Base-by-base conservation (phyloP, 805 yeast species). In the Candida patagonica region DNA sequence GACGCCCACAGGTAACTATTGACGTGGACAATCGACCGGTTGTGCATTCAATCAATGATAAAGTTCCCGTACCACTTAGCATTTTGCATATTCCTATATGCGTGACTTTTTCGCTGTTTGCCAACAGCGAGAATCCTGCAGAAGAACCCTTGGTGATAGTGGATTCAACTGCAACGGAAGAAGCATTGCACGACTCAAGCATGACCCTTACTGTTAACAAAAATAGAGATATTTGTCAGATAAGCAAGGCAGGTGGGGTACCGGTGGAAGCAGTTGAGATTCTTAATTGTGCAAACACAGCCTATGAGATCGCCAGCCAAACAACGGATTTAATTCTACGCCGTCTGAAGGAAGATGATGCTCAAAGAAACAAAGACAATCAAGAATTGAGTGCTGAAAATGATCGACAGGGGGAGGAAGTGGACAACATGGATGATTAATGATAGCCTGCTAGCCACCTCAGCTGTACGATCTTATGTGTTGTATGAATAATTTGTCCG, bases 71-170 rank as follows among this genome's bases (percentile, higher is more conserved):
- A 1, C 80, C 89, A 23, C 67, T 89, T 42, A 80, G 94, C 32
- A 73, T 89, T 6, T 62, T 92, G 44, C 97, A 92, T 57, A 74
- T 86, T 3, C 98, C 98, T 1, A 73, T 89, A 34, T 86, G 95
- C 60, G 76, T 86, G 4, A 80, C 95, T 0, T 88, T 83, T 62
- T 80, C 86, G n/a, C 83, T 89, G 53, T 86, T 74, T 66, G 80
- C 83, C 50, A 80, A 84, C 4, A 30, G 32, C 5, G 36, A 40
- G 1, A 49, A 42, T 15, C 13, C 19, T 56, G 86, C 87, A 39
- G 79, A 73, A 22, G 82, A 43, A 7, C 52, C 44, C 10, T 45
- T 52, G 34, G 43, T 49, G 33, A 31, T 86, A 4, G 66, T 83
- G 22, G 98, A 89, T 61, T 81, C 95, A 1, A 76, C 78, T 12